phyloP scores from a whole-genome alignment of 1,284 basidiomycete species.

The Afroboletus lepidellus region DNA sequence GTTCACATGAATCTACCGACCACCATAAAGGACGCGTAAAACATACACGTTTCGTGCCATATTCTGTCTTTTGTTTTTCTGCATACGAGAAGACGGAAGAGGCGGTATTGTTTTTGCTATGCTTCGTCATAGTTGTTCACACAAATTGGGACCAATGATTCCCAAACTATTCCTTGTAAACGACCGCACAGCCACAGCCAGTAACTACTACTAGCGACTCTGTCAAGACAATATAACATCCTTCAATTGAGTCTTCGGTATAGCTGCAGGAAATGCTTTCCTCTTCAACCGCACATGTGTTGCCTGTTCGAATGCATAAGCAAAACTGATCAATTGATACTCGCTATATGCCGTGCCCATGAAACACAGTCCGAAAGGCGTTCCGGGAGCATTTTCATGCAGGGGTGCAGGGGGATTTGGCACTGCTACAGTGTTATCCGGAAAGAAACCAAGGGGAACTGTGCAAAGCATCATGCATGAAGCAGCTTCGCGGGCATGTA shows the following conservation, averaged over 20 bases:
- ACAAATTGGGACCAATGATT: neutral
- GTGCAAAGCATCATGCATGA: neutral
- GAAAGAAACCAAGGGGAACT: conserved; percentile 51
- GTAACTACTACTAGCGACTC: neutral
- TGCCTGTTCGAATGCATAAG: conserved; percentile 56
- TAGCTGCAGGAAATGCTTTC: conserved; percentile 22
- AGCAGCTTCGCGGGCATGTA: neutral
- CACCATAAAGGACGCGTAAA: neutral
- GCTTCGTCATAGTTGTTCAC: conserved; percentile 67
- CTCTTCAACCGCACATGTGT: conserved; percentile 44
- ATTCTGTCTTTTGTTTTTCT: conserved; percentile 79
- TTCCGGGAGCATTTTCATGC: conserved; percentile 36
- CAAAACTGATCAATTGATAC: conserved; percentile 45
- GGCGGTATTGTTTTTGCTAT: conserved; percentile 86
- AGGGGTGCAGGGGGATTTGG: conserved; percentile 35
- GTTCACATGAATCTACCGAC: conserved; percentile 2
- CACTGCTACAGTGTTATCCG: conserved; percentile 28
- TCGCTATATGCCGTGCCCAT: conserved; percentile 52
- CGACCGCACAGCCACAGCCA: conserved; percentile 1
- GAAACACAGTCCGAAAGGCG: conserved; percentile 52
- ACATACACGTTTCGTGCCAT: conserved; percentile 74
- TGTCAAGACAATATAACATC: conserved; percentile 17
- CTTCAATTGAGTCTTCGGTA: conserved; percentile 26
- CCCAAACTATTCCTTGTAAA: neutral
- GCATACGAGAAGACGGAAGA: conserved; percentile 85